phyloP scores from a whole-genome alignment of 345 rosid species.

The Lepidium sativum region DNA sequence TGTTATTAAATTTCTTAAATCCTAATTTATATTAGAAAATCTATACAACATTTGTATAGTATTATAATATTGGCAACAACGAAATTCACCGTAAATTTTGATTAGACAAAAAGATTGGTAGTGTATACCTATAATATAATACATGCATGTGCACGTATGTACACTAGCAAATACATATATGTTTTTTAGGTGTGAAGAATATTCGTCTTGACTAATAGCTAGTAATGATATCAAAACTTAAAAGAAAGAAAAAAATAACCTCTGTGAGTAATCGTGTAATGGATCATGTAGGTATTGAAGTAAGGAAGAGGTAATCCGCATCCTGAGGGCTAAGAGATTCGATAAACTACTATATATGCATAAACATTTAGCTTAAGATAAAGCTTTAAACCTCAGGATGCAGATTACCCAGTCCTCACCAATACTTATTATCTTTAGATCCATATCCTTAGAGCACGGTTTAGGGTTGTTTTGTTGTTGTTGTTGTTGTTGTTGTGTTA shows the following conservation, averaged over 20 bases:
- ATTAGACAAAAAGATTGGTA: too few relatives aligned
- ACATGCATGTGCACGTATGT: too few relatives aligned
- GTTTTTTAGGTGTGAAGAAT: not conserved
- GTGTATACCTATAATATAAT: too few relatives aligned
- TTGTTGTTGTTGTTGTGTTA: not conserved
- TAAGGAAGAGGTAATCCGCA: slow-evolving; percentile 33
- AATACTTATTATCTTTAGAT: slow-evolving; percentile 5
- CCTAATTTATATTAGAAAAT: too few relatives aligned
- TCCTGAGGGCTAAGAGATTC: slow-evolving; percentile 25
- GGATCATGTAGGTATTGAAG: slow-evolving; percentile 4
- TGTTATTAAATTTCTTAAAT: too few relatives aligned
- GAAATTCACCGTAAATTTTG: too few relatives aligned
- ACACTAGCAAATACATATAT: too few relatives aligned
- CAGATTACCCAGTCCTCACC: slow-evolving; percentile 33
- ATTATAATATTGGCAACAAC: too few relatives aligned
- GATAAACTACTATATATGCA: not conserved
- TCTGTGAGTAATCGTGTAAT: not conserved
- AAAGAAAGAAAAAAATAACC: not conserved
- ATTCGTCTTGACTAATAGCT: not conserved
- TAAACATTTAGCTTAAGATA: not conserved
- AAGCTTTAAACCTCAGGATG: slow-evolving; percentile 33
- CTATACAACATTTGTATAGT: too few relatives aligned
- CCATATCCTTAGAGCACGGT: not conserved
- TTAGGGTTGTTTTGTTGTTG: not conserved
- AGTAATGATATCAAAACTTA: not conserved